A percentile compares a stretch with the other conserved stretches of the same genome.
Evolutionary conservation across 257 asterid species (phyloP).

Genomic region (Primulina eburnea): DNA sequence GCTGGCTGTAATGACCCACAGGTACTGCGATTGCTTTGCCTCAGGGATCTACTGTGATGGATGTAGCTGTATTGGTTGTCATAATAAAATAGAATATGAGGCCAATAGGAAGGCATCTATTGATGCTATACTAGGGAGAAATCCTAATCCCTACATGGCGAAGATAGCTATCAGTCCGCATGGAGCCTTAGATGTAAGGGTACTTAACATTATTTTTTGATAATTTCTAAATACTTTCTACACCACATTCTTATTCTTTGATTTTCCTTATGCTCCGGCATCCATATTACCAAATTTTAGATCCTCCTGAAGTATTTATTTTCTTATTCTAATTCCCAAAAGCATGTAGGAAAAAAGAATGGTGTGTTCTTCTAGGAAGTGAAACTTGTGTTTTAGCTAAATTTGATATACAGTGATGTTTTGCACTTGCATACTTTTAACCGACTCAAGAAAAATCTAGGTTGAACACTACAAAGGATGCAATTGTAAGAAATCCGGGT

Average conservation of each 20-base stretch:
- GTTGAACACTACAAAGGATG: slow-evolving; percentile 71
- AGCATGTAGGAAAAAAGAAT: background rate
- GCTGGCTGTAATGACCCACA: slow-evolving; percentile 31
- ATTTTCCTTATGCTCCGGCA: slow-evolving; percentile 12
- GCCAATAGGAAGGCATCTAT: slow-evolving; percentile 49
- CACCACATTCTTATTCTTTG: background rate
- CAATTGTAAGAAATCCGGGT: slow-evolving; percentile 68
- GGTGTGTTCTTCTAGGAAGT: background rate
- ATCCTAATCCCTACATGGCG: slow-evolving; percentile 65
- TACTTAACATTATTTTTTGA: slow-evolving; percentile 16
- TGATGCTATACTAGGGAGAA: slow-evolving; percentile 47
- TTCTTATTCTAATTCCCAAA: background rate
- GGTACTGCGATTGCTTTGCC: slow-evolving; percentile 82
- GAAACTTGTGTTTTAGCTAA: too few species aligned
- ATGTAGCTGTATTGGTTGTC: slow-evolving; percentile 60
- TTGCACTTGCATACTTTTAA: slow-evolving; percentile 14
- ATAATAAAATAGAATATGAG: slow-evolving; percentile 47
- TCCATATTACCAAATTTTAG: background rate
- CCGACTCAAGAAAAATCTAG: slow-evolving; percentile 34
- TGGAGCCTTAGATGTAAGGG: slow-evolving; percentile 49
- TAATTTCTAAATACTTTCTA: slow-evolving; percentile 1
- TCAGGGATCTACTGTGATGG: slow-evolving; percentile 62
- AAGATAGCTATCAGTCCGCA: slow-evolving; percentile 57
- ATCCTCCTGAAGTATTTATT: background rate
- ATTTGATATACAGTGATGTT: background rate